A percentile compares a stretch with the other conserved stretches of the same genome.
These are phyloP conservation scores for Anacardium occidentale DNA, from an alignment of 345 rosid genomes.

Conservation along the genomic window DNA sequence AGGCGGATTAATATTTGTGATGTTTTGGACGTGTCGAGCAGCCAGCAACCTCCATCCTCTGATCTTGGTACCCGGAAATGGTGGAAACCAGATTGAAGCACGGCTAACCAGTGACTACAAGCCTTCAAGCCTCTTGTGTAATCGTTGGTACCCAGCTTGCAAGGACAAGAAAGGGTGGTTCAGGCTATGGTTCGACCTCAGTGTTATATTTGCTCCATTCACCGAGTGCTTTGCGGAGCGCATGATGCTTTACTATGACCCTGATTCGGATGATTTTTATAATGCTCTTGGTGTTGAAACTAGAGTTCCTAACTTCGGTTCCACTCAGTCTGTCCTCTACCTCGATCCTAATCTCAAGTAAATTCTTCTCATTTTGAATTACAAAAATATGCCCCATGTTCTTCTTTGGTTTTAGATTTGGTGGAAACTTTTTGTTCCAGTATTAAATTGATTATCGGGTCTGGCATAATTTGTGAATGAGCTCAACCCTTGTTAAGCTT, in stretches of 20 bases:
- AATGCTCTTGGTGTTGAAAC: slow-evolving; percentile 82
- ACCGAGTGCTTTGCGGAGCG: slow-evolving; percentile 71
- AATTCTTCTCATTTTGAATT: slow-evolving; percentile 15
- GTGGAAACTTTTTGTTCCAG: too few species aligned
- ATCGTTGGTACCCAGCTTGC: slow-evolving; percentile 47
- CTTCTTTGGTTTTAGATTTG: too few species aligned
- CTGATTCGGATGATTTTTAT: slow-evolving; percentile 56
- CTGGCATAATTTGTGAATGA: neutral
- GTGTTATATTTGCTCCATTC: slow-evolving; percentile 62
- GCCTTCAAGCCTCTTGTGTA: slow-evolving; percentile 52
- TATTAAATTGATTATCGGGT: neutral
- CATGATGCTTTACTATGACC: slow-evolving; percentile 67
- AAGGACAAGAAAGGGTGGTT: slow-evolving; percentile 73
- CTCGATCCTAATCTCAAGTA: slow-evolving; percentile 75
- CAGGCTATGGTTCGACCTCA: slow-evolving; percentile 79
- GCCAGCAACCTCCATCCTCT: slow-evolving; percentile 55
- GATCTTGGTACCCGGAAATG: slow-evolving; percentile 76
- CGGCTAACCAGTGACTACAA: slow-evolving; percentile 56
- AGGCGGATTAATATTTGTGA: slow-evolving; percentile 29
- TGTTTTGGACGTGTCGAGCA: slow-evolving; percentile 39
- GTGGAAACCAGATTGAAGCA: slow-evolving; percentile 85
- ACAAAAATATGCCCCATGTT: too few species aligned
- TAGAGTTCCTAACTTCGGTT: slow-evolving; percentile 62
- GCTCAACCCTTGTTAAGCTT: neutral
- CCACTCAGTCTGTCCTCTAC: slow-evolving; percentile 61